A percentile compares a stretch with the other conserved stretches of the same genome.
phyloP scores from a whole-genome alignment of 371 early-diverging fungal species.

The Zopfochytrium polystomum region DNA sequence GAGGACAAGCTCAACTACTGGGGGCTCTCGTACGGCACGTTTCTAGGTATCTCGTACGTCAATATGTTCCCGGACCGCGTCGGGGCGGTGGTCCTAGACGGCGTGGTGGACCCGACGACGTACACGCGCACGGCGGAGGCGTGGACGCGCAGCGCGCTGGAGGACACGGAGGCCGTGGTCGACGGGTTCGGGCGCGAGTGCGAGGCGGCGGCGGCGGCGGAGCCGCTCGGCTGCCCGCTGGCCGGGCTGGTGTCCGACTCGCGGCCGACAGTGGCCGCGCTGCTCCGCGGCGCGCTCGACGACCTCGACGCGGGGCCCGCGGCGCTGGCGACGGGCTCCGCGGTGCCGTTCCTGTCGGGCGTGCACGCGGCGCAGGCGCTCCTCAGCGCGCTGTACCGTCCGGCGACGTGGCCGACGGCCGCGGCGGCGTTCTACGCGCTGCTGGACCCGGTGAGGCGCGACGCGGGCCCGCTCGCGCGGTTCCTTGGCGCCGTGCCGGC shows the following conservation, averaged over 20 bases:
- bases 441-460: too few species aligned
- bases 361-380: conserved; percentile 1
- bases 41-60: conserved; percentile 36
- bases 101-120: conserved; percentile 34
- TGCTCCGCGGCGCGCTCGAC: neutral
- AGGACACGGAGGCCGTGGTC: conserved; percentile 22
- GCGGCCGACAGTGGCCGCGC: conserved; percentile 4
- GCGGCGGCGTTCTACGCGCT: too few species aligned
- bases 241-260: too few species aligned
- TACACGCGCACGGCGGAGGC: conserved; percentile 23
- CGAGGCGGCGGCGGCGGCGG: too few species aligned
- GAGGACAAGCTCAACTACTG: too few species aligned
- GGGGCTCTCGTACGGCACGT: too few species aligned
- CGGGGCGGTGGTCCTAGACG: conserved; percentile 39
- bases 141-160: conserved; percentile 18
- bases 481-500: neutral
- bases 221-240: too few species aligned
- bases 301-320: conserved; percentile 6
- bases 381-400: conserved; percentile 15
- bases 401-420: conserved; percentile 18
- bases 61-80: conserved; percentile 47
- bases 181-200: conserved; percentile 31
- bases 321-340: neutral
- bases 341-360: conserved; percentile 1
- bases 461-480: neutral